Base-by-base conservation (phyloP, 176 grass and related monocot genomes). In the Oryza brachyantha region DNA sequence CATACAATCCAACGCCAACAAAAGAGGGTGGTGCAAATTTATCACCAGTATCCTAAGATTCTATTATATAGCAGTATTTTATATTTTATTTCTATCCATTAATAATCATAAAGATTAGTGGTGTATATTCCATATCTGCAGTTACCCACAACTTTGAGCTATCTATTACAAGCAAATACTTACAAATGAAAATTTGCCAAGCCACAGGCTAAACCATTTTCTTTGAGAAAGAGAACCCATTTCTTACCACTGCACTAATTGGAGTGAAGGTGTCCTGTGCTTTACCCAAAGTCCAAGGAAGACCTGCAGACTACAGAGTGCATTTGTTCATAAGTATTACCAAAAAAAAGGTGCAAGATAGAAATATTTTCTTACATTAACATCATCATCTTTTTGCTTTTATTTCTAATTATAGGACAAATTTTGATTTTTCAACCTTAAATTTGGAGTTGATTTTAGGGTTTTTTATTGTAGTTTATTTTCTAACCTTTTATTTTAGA, bases 271-370 rank as follows among this genome's bases (percentile, higher is more conserved):
- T 98, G 74, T 98, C 95, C 77, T 94, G 95, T 74, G 87, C 88
- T 94, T 98, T 98, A 57, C 85, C 95, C 81, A 94, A 84, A 83
- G 90, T 94, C 95, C 95, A 98, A 72, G 95, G 95, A 25, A 98
- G 92, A 78, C 95, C 95, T 81, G 85, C 88, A 74, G 90, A 80
- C 95, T 94, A 75, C 31, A 84, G 75, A 81, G 50, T 64, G 60
- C 29, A 60, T 22, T 43, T 40, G 22, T 80, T 57, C 79, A 32
- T 42, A 27, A 78, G 63, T 82, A 28, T 58, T n/a, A n/a, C n/a
- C n/a, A 32, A 32, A 78, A 35, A 39, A 21, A 71, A 79, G 41
- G 6, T 37, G n/a, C 4, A 43, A 61, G 11, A 26, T 34, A 43
- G 4, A 66, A 48, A 61, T 45, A 26, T 61, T 10, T 40, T 41